Evolutionary conservation across 805 yeast genomes (phyloP).

Genomic region (Yamadazyma tumulicola): DNA sequence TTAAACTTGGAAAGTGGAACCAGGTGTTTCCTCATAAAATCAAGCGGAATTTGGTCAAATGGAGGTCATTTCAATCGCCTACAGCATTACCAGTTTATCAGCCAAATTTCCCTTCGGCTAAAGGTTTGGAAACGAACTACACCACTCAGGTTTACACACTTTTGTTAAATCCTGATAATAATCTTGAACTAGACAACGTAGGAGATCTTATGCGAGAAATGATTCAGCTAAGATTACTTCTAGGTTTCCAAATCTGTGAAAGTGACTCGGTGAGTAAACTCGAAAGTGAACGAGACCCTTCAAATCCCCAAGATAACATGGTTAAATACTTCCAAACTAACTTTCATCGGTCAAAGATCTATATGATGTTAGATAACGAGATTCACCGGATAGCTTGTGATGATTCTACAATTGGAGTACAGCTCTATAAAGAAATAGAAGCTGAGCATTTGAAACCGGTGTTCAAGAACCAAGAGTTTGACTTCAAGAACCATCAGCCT

Average conservation of each 20-base stretch:
- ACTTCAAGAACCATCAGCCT: conserved; percentile 21
- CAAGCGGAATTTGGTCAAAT: conserved; percentile 67
- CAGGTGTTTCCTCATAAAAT: conserved; percentile 79
- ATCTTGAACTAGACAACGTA: conserved; percentile 47
- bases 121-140: conserved; percentile 68
- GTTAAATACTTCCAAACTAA: conserved; percentile 51
- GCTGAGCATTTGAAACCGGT: conserved; percentile 6
- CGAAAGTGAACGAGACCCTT: conserved; percentile 57
- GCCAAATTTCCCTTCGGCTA: conserved; percentile 66
- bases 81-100: conserved; percentile 87
- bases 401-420: conserved; percentile 73
- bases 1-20: conserved; percentile 84
- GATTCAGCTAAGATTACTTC: conserved; percentile 74
- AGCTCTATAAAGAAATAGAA: conserved; percentile 48
- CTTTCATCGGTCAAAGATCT: conserved; percentile 60
- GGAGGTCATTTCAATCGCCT: conserved; percentile 92
- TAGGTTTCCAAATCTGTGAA: conserved; percentile 88
- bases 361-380: conserved; percentile 74
- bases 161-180: conserved; percentile 57
- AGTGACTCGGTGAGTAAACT: conserved; percentile 65
- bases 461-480: conserved; percentile 9
- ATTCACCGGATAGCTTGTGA: conserved; percentile 82
- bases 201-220: conserved; percentile 73
- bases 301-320: conserved; percentile 52
- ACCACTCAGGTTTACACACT: conserved; percentile 83